Evolutionary conservation across 2,329 filamentous ascomycete species (phyloP), one percentile per base, ranked within the genome.

Genomic region (Arthrobotrys musiformis): DNA sequence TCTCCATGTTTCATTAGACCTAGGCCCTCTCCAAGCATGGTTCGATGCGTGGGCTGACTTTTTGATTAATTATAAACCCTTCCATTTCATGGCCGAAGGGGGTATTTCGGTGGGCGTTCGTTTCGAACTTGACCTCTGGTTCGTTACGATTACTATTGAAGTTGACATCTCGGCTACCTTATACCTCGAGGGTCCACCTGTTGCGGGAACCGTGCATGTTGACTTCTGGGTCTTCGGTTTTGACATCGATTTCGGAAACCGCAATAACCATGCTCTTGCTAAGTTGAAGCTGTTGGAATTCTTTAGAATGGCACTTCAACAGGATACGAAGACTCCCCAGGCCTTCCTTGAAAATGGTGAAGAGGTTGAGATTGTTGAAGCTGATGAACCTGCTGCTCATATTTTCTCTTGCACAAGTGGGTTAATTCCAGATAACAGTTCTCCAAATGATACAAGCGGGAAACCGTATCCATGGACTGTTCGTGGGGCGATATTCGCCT

Each of bases 41-140:
- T 83, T 85, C 17, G 82, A 85, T 24, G 82, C 83, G 4, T 83
- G 74, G 33, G 79, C 80, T 0, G 83, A 85, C 78, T 84, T 85
- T 79, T 80, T 85, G 13, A 83, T 85, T 74, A 83, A 84, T 50
- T 85, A 82, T 72, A 79, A 82, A 22, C 83, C 84, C 3, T 83
- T 85, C 79, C 69, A 81, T 63, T 85, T 83, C 79, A 70, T 70
- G 5, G 80, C 77, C 7, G 78, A 82, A n/a, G 79, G 84, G 11
- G 63, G 58, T 7, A 58, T 72, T 2, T 48, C 24, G 1, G 62
- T 74, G 15, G 70, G 62, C 28, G 70, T 35, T 13, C 28, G 50
- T 22, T 35, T 56, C 17, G 28, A 52, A 8, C 24, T 52, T 3
- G 26, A 52, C 17, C 64, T 81, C 1, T 54, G 30, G 42, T 61